phyloP scores from a whole-genome alignment of 2,329 filamentous ascomycete species.

The Lecanosticta acicola region DNA sequence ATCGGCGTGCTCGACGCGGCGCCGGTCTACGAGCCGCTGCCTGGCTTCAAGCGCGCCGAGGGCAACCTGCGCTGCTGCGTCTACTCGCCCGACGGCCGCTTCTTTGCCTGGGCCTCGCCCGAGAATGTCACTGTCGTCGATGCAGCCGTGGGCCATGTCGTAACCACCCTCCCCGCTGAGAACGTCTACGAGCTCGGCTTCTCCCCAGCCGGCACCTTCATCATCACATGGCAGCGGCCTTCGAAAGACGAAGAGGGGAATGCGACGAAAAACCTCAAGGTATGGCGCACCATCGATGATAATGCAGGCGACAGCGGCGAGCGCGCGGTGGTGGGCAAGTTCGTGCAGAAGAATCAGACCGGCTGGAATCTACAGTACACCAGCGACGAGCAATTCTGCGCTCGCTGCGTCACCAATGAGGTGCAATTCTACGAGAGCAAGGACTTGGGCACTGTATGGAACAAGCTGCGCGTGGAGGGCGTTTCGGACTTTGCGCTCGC shows the following conservation, averaged over 20 bases:
- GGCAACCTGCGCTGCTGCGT: conserved; percentile 90
- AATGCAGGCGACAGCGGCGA: conserved; percentile 57
- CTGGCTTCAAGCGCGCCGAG: conserved; percentile 78
- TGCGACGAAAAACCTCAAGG: conserved; percentile 91
- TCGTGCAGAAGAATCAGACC: conserved; percentile 91
- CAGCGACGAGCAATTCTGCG: conserved; percentile 85
- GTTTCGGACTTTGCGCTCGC: conserved; percentile 84
- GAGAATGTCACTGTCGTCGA: conserved; percentile 84
- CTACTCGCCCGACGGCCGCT: conserved; percentile 93
- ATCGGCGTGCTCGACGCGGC: conserved; percentile 90
- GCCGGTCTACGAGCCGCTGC: conserved; percentile 77
- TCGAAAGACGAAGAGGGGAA: conserved; percentile 90
- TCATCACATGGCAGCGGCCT: conserved; percentile 95
- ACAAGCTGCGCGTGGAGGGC: conserved; percentile 88
- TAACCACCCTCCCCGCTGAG: conserved; percentile 68
- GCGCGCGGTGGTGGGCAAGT: conserved; percentile 69
- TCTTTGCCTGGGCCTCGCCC: conserved; percentile 88
- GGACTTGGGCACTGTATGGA: conserved; percentile 82
- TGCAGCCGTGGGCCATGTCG: conserved; percentile 65
- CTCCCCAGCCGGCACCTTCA: conserved; percentile 82
- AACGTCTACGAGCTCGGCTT: conserved; percentile 95
- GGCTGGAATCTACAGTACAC: conserved; percentile 99
- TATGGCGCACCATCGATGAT: conserved; percentile 81
- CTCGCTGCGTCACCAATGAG: conserved; percentile 90
- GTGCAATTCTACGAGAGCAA: conserved; percentile 93